Evolutionary conservation across 768 basidiomycete species (phyloP).

Genomic region (Punctularia strigosozonata): DNA sequence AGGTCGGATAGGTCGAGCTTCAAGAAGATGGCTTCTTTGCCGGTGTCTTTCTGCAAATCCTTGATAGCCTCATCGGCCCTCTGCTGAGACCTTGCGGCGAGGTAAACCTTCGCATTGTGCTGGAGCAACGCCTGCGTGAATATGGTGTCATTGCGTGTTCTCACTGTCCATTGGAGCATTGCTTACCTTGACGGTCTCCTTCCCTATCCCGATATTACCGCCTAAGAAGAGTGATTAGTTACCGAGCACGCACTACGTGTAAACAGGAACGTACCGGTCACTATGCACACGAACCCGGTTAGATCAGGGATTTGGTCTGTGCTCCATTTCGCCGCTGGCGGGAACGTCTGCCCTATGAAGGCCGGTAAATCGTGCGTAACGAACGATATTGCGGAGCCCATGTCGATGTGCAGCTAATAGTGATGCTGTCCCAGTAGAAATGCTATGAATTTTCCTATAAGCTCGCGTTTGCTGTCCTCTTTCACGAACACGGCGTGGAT

Average conservation of each 20-base stretch:
- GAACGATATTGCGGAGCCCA: too few relatives aligned
- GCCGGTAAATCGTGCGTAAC: slow-evolving; percentile 3
- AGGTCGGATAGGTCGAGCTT: slow-evolving; percentile 17
- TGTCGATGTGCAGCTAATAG: too few relatives aligned
- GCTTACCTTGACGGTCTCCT: slow-evolving; percentile 28
- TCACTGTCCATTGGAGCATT: background rate
- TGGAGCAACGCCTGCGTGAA: background rate
- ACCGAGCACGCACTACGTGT: background rate
- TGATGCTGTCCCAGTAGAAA: background rate
- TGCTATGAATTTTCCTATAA: too few relatives aligned
- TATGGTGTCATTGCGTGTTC: too few relatives aligned
- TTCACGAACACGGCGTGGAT: too few relatives aligned
- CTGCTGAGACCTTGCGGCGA: slow-evolving; percentile 16
- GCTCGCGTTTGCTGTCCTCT: too few relatives aligned
- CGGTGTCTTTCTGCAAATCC: slow-evolving; percentile 20
- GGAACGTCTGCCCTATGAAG: background rate
- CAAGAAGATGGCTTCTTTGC: slow-evolving; percentile 18
- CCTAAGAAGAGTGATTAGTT: slow-evolving; percentile 8
- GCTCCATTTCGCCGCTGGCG: background rate
- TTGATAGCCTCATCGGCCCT: slow-evolving; percentile 18
- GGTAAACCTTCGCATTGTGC: slow-evolving; percentile 17
- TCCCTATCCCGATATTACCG: slow-evolving; percentile 10
- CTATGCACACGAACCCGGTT: slow-evolving; percentile 16
- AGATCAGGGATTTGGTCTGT: background rate
- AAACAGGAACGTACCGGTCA: slow-evolving; percentile 17